A percentile compares a stretch with the other conserved stretches of the same genome.
Conservation (phyloP, 106 monocot genomes). For the Allium sativum region DNA sequence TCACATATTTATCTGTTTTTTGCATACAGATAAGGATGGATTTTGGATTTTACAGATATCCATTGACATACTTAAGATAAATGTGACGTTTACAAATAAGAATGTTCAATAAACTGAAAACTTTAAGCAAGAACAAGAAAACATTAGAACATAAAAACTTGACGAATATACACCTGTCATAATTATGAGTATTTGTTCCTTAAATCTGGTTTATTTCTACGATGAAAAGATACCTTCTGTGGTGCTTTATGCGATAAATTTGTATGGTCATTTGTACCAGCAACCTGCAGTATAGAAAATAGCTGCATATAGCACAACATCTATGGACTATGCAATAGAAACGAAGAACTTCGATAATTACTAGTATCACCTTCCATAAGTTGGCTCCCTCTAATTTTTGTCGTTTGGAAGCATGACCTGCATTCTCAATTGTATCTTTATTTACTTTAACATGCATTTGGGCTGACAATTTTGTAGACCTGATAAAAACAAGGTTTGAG, state of each 20-base stretch:
- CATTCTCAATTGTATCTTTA: conserved; percentile 29
- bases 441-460: conserved; percentile 14
- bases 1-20: too few relatives aligned
- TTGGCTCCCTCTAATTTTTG: conserved; percentile 72
- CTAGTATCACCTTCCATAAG: conserved; percentile 34
- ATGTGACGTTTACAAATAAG: too few relatives aligned
- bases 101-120: too few relatives aligned
- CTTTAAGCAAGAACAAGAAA: too few relatives aligned
- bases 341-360: neutral
- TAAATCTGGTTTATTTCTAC: neutral
- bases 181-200: too few relatives aligned
- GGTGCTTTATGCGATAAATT: conserved; percentile 59
- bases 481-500: conserved; percentile 4
- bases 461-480: conserved; percentile 26
- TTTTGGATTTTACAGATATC: too few relatives aligned
- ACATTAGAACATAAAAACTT: too few relatives aligned
- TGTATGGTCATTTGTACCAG: conserved; percentile 21
- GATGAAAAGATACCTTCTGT: conserved; percentile 36
- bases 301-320: neutral
- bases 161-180: too few relatives aligned
- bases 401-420: conserved; percentile 63
- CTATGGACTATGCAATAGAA: neutral
- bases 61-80: too few relatives aligned
- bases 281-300: conserved; percentile 20
- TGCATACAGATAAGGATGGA: too few relatives aligned